phyloP scores from a whole-genome alignment of 1,284 basidiomycete species.

The Heliocybe sulcata region DNA sequence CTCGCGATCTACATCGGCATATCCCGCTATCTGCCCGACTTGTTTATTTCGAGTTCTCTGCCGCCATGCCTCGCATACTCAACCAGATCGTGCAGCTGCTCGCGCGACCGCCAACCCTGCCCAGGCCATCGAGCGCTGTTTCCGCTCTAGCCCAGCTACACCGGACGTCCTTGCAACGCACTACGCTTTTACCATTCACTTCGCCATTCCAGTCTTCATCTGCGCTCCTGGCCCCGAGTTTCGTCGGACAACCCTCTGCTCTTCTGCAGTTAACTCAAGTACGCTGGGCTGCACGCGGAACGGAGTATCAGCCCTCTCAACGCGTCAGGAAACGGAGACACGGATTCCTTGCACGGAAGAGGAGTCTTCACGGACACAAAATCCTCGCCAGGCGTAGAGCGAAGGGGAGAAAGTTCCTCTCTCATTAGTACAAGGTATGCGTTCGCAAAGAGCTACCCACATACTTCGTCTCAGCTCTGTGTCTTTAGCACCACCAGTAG shows the following conservation, averaged over 20 bases:
- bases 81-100: constrained; percentile 19
- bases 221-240: neutral
- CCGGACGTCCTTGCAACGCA: neutral
- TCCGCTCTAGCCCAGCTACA: neutral
- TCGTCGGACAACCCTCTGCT: neutral
- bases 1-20: neutral
- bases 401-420: constrained; percentile 32
- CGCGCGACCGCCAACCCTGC: constrained; percentile 13
- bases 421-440: constrained; percentile 23
- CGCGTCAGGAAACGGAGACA: constrained; percentile 84
- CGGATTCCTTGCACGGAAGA: constrained; percentile 74
- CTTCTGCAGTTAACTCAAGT: constrained; percentile 28
- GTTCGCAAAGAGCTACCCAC: neutral
- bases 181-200: neutral
- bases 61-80: constrained; percentile 24
- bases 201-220: neutral
- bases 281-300: constrained; percentile 48
- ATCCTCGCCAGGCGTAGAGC: constrained; percentile 31
- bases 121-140: neutral
- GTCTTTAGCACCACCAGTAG: too few species aligned
- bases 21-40: neutral
- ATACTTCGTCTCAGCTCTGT: too few species aligned
- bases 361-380: constrained; percentile 55
- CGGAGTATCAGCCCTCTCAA: constrained; percentile 86
- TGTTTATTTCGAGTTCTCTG: neutral